Evolutionary conservation across 139 green algal species (phyloP), one percentile per base, ranked within the genome.

Genomic region (Mychonastes homosphaera): DNA sequence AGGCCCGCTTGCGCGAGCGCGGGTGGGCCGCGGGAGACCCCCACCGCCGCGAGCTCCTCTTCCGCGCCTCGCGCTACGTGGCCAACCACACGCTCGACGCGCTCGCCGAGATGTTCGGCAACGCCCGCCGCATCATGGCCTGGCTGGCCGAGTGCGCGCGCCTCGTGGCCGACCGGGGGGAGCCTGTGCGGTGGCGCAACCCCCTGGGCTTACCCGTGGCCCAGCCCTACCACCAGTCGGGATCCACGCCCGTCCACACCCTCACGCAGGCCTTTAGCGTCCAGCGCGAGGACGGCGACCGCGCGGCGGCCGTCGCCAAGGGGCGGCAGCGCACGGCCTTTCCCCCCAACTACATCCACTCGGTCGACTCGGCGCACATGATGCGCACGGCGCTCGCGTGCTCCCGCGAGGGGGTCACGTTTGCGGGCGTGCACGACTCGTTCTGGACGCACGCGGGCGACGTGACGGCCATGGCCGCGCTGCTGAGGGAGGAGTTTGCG

Each of bases 291-390:
- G 19, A 9, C 21, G 19, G 21, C 16, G 16, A 39, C 15, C 49
- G 13, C 12, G 29, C 45, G 30, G 39, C 12, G 23, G 6, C 0
- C 7, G 56, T 32, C 23, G 21, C 69, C 29, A 56, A 59, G 53
- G 47, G 56, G 27, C 68, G 78, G 27, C 92, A 98, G 81, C 56
- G 75, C 33, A 89, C 67, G 18, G 92, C 88, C 39, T 98, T 98
- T 70, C 81, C 92, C 3, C 92, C 92, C 39, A 98, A 98, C 76
- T 98, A 81, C 80, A 88, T 98, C 57, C 92, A 98, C 77, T 89
- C 76, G 32, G 62, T 98, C 15, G 92, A 98, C 75, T 84, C 77
- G 32, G 74, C 79, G 21, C 92, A 98, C 87, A 98, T 98, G 91
- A 96, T 98, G 91, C 77, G 92, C 70, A 98, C 92, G 2, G 90